These are phyloP conservation scores for Cymodocea nodosa DNA, from an alignment of 116 monocot genomes.

Conservation along the genomic window DNA sequence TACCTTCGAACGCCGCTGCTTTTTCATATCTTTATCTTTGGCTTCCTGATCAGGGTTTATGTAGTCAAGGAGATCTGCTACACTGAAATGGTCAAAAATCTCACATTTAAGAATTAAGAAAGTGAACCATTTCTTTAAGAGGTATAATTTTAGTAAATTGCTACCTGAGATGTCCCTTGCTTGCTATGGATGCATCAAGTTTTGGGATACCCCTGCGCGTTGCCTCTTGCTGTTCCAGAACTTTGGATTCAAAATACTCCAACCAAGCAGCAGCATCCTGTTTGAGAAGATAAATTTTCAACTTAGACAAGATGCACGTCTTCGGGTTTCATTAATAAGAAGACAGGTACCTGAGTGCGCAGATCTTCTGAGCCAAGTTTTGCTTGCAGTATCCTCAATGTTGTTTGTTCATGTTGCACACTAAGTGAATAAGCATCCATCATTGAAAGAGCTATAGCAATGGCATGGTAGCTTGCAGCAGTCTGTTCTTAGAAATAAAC, in stretches of 20 bases:
- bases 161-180: constrained; percentile 98
- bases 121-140: not conserved
- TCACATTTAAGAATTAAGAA: constrained; percentile 23
- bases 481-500: constrained; percentile 34
- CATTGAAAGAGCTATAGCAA: constrained; percentile 96
- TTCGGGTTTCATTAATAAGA: not conserved
- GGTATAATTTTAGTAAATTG: not conserved
- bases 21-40: constrained; percentile 61
- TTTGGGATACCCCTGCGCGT: constrained; percentile 78
- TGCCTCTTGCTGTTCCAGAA: constrained; percentile 89
- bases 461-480: constrained; percentile 99
- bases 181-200: constrained; percentile 90
- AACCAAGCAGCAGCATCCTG: constrained; percentile 98
- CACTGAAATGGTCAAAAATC: constrained; percentile 51
- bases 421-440: constrained; percentile 96
- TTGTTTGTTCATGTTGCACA: constrained; percentile 93
- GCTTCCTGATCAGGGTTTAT: constrained; percentile 82
- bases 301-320: not conserved
- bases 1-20: constrained; percentile 52
- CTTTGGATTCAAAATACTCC: constrained; percentile 95
- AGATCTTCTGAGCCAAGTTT: constrained; percentile 88
- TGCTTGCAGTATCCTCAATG: constrained; percentile 74
- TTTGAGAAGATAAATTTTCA: not conserved
- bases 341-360: constrained; percentile 64
- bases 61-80: constrained; percentile 96